Evolutionary conservation across 345 rosid species (phyloP).

Genomic region (Camelina hispida): DNA sequence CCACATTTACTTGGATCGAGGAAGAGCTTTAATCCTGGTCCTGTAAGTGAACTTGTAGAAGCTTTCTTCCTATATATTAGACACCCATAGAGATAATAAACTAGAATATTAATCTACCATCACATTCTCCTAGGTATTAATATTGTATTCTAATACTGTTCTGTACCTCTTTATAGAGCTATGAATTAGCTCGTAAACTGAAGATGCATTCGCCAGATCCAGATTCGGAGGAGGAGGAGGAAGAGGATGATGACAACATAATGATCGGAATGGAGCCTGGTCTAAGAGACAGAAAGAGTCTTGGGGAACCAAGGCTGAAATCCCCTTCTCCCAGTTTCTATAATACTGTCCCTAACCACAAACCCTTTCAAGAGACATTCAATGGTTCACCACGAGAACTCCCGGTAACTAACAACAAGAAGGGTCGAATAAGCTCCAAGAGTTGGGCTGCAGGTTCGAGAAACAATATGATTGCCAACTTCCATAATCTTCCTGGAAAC

Average conservation of each 20-base stretch:
- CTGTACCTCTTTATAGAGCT: constrained; percentile 50
- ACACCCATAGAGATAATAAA: constrained; percentile 7
- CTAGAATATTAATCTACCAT: constrained; percentile 2
- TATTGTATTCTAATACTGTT: constrained; percentile 17
- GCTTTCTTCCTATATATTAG: constrained; percentile 22
- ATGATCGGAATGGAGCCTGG: constrained; percentile 51
- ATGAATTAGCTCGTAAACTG: constrained; percentile 47
- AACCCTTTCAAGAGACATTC: constrained; percentile 46
- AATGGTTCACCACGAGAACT: constrained; percentile 55
- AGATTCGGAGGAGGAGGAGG: constrained; percentile 47
- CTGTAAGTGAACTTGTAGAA: constrained; percentile 60
- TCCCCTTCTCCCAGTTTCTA: constrained; percentile 47
- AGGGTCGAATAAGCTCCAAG: constrained; percentile 52
- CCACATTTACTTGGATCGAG: constrained; percentile 53
- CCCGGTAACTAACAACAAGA: constrained; percentile 44
- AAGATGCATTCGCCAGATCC: constrained; percentile 54
- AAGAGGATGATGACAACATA: constrained; percentile 33
- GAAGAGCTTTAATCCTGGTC: constrained; percentile 49
- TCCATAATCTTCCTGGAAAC: constrained; percentile 45
- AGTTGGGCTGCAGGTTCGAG: constrained; percentile 52
- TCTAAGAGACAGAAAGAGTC: constrained; percentile 49
- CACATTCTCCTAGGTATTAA: not conserved
- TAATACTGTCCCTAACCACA: constrained; percentile 47
- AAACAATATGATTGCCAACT: constrained; percentile 48
- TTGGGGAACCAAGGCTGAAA: constrained; percentile 49